Percentiles rank a stretch among this genome's conserved stretches.
Evolutionary conservation across 805 yeast genomes (phyloP).

Genomic region (Sugiyamaella valdiviana): DNA sequence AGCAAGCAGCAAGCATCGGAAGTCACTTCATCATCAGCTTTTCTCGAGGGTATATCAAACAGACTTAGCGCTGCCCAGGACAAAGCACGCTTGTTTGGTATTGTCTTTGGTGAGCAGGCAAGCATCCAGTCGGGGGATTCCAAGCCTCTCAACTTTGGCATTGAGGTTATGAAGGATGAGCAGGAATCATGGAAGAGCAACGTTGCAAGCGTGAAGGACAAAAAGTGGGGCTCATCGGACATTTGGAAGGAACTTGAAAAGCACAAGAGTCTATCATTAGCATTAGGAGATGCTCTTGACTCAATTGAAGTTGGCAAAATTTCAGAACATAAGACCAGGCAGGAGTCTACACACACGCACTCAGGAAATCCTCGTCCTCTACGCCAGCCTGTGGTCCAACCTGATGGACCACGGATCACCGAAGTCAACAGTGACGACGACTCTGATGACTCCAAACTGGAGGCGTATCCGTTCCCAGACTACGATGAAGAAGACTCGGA

Average conservation of each 20-base stretch:
- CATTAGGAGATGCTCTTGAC: background rate
- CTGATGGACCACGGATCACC: constrained; percentile 4
- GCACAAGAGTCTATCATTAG: background rate
- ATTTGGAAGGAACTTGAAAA: constrained; percentile 2
- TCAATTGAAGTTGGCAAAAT: background rate
- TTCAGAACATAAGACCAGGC: background rate
- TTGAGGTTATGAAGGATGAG: constrained; percentile 14
- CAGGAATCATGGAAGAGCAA: constrained; percentile 9
- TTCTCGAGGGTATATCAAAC: constrained; percentile 19
- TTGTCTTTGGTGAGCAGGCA: constrained; percentile 19
- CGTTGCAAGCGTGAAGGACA: constrained; percentile 5
- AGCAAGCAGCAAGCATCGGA: background rate
- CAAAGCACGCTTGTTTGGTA: constrained; percentile 20
- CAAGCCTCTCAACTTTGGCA: constrained; percentile 26
- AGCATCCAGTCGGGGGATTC: constrained; percentile 21
- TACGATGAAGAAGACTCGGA: constrained; percentile 44
- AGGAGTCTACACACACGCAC: too few species aligned
- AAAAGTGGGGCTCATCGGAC: background rate
- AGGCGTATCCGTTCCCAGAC: constrained; percentile 23
- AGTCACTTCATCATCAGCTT: constrained; percentile 15
- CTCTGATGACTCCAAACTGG: constrained; percentile 26
- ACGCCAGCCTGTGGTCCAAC: too few species aligned
- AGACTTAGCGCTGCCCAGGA: constrained; percentile 14
- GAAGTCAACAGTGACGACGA: constrained; percentile 27
- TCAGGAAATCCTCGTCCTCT: too few species aligned